Percentiles rank a stretch among this genome's conserved stretches.
Conservation (phyloP, 2,329 filamentous ascomycete genomes). For the Fusarium udum region DNA sequence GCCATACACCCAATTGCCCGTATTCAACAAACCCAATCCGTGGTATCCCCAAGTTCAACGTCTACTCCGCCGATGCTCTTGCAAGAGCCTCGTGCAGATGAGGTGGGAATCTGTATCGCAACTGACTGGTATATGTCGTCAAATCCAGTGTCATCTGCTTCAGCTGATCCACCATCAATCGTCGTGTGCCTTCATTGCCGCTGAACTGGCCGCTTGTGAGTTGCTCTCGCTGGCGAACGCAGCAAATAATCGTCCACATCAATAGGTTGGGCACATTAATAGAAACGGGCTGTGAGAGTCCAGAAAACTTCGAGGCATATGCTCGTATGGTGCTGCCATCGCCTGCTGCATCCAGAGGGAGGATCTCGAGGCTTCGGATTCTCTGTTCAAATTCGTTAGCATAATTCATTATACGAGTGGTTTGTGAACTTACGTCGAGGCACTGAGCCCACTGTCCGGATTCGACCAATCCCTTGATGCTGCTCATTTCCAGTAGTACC, state of each 20-base stretch:
- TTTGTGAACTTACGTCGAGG: slow-evolving; percentile 62
- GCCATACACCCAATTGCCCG: slow-evolving; percentile 8
- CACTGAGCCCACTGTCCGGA: slow-evolving; percentile 64
- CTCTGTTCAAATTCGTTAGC: slow-evolving; percentile 58
- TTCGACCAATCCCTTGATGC: slow-evolving; percentile 67
- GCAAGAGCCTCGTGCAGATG: slow-evolving; percentile 89
- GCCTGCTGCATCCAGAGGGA: slow-evolving; percentile 79
- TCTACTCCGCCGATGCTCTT: slow-evolving; percentile 74
- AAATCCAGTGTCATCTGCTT: slow-evolving; percentile 86
- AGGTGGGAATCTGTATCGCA: slow-evolving; percentile 88
- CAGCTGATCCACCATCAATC: slow-evolving; percentile 73
- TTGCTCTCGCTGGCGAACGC: slow-evolving; percentile 78
- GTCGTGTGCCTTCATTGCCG: slow-evolving; percentile 72
- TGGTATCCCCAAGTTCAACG: neutral
- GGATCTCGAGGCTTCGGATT: slow-evolving; percentile 78
- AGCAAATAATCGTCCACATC: slow-evolving; percentile 92
- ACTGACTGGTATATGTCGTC: slow-evolving; percentile 92
- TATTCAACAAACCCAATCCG: slow-evolving; percentile 23
- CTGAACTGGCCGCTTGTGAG: slow-evolving; percentile 78
- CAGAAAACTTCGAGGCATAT: slow-evolving; percentile 82
- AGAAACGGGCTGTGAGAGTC: slow-evolving; percentile 81
- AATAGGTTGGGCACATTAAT: slow-evolving; percentile 91
- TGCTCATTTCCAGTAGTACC: slow-evolving; percentile 68
- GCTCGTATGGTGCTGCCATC: slow-evolving; percentile 82
- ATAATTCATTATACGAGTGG: neutral